These are phyloP conservation scores for Colletotrichum cuscutae DNA, from an alignment of 2,329 filamentous ascomycete species.

Conservation along the genomic window DNA sequence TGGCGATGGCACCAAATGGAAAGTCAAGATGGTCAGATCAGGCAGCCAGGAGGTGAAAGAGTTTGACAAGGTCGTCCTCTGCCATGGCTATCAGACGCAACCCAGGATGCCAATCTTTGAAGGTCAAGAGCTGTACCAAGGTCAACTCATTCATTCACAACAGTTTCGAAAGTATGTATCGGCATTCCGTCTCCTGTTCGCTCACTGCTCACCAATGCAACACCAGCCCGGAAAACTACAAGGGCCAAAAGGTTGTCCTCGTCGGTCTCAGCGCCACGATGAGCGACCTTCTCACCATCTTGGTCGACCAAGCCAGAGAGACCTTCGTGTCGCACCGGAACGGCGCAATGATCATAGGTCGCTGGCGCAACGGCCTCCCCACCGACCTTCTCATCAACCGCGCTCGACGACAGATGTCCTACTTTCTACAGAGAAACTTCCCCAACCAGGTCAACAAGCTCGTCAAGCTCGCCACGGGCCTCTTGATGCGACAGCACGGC, in stretches of 20 bases:
- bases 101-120: constrained; percentile 48
- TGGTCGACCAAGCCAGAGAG: constrained; percentile 47
- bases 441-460: constrained; percentile 26
- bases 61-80: constrained; percentile 51
- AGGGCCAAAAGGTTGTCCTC: constrained; percentile 53
- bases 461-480: constrained; percentile 13
- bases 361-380: constrained; percentile 45
- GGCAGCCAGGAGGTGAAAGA: constrained; percentile 37
- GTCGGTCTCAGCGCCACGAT: constrained; percentile 54
- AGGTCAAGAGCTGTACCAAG: constrained; percentile 49
- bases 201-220: constrained; percentile 4
- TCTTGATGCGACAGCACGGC: constrained; percentile 29
- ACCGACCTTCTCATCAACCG: constrained; percentile 47
- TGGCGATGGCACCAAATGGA: constrained; percentile 45
- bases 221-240: constrained; percentile 45
- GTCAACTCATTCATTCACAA: constrained; percentile 51
- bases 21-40: constrained; percentile 42
- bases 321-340: constrained; percentile 54
- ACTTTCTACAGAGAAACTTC: constrained; percentile 40
- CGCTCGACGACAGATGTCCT: constrained; percentile 43
- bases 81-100: constrained; percentile 46
- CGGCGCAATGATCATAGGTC: constrained; percentile 48
- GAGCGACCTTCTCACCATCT: constrained; percentile 46
- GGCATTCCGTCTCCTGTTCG: neutral
- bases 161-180: constrained; percentile 44